phyloP scores from a whole-genome alignment of 2,329 filamentous ascomycete species.

The Sclerotinia glacialis region DNA sequence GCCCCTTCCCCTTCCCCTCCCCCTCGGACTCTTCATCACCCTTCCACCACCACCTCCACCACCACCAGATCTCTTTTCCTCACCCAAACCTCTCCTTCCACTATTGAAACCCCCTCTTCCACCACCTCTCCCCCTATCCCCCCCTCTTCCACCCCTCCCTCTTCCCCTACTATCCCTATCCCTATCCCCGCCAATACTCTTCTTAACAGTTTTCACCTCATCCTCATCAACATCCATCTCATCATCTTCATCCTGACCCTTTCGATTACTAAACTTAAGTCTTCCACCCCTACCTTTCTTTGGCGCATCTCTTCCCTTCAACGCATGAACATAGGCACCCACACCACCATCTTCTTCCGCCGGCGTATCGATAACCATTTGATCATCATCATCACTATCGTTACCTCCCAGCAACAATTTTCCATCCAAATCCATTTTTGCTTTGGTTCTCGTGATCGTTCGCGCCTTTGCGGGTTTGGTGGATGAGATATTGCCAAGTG shows the following conservation, averaged over 20 bases:
- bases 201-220: conserved; percentile 52
- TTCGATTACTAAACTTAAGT: conserved; percentile 69
- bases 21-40: conserved; percentile 21
- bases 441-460: conserved; percentile 51
- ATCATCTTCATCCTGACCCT: conserved; percentile 54
- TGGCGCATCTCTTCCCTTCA: conserved; percentile 64
- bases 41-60: conserved; percentile 10
- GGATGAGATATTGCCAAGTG: conserved; percentile 88
- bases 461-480: conserved; percentile 73
- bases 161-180: conserved; percentile 38
- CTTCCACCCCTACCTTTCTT: conserved; percentile 63
- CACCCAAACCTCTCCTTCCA: conserved; percentile 28
- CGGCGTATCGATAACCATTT: conserved; percentile 63
- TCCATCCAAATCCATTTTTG: conserved; percentile 71
- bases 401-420: conserved; percentile 71
- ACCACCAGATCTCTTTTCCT: conserved; percentile 12
- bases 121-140: conserved; percentile 40
- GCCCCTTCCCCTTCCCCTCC: conserved; percentile 29
- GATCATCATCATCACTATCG: conserved; percentile 49
- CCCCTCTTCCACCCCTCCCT: conserved; percentile 46
- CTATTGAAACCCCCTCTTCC: conserved; percentile 28
- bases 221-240: conserved; percentile 50
- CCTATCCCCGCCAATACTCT: conserved; percentile 40
- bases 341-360: conserved; percentile 54
- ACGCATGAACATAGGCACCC: conserved; percentile 66